phyloP scores from a whole-genome alignment of 352 stramenopile species.

The Thraustochytrium striatum region DNA sequence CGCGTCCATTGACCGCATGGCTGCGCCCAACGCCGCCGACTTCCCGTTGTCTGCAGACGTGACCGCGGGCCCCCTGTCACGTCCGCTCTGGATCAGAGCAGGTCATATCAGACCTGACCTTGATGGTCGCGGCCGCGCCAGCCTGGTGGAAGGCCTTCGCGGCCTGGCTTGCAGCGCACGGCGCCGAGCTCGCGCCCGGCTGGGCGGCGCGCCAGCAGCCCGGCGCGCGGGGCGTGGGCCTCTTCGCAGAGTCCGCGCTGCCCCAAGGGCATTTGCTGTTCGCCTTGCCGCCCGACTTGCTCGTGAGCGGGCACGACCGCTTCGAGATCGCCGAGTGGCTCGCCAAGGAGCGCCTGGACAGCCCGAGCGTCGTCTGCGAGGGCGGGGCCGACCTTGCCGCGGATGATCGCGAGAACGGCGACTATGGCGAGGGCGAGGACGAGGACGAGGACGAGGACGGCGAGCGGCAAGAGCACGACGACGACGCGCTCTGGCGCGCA shows the following conservation, averaged over 20 bases:
- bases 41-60: too few species aligned
- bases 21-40: too few species aligned
- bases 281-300: background rate
- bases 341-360: background rate
- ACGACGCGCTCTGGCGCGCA: background rate
- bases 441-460: background rate
- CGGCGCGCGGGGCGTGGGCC: background rate
- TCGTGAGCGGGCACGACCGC: background rate
- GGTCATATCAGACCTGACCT: background rate
- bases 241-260: constrained; percentile 7
- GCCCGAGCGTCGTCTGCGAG: background rate
- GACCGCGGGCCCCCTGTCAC: too few species aligned
- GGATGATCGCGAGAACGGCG: background rate
- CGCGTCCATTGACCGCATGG: too few species aligned
- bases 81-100: too few species aligned
- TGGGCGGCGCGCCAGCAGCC: background rate
- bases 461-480: background rate
- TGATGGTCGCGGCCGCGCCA: background rate
- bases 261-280: background rate
- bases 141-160: constrained; percentile 22
- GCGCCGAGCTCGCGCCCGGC: constrained; percentile 1
- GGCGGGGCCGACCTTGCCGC: background rate
- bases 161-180: constrained; percentile 7
- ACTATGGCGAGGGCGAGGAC: background rate
- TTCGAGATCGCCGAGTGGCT: constrained; percentile 45